Conservation (phyloP, 345 rosid species). For the Camelina sativa region DNA sequence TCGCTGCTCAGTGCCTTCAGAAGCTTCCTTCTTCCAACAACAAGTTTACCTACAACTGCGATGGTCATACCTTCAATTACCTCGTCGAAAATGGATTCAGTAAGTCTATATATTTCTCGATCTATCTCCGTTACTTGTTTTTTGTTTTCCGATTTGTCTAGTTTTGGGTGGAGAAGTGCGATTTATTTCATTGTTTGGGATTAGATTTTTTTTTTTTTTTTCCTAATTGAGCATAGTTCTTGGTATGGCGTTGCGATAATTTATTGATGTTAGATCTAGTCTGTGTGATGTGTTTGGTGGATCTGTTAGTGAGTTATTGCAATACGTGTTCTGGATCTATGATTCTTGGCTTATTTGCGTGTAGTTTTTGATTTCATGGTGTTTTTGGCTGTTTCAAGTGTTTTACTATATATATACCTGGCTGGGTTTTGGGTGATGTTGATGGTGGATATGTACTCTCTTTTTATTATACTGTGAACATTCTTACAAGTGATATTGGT, state of each 20-base stretch:
- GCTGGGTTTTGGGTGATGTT: conserved; percentile 10
- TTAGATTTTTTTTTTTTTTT: neutral
- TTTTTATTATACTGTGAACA: neutral
- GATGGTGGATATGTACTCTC: neutral
- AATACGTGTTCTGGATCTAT: conserved; percentile 32
- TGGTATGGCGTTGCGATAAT: neutral
- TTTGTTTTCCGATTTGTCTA: neutral
- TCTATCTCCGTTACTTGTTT: neutral
- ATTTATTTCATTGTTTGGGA: neutral
- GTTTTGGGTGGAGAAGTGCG: neutral
- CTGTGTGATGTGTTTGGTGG: conserved; percentile 25
- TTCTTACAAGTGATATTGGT: conserved; percentile 3
- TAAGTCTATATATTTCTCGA: conserved; percentile 42
- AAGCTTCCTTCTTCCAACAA: conserved; percentile 75
- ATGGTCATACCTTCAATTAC: conserved; percentile 84
- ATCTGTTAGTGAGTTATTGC: neutral
- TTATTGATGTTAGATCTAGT: conserved; percentile 26
- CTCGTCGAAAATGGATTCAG: conserved; percentile 83
- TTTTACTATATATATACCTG: neutral
- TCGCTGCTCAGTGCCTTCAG: conserved; percentile 76
- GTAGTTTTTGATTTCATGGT: conserved; percentile 1
- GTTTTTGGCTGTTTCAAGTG: neutral
- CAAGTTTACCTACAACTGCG: conserved; percentile 77
- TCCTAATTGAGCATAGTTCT: conserved; percentile 17
- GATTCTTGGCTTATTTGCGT: conserved; percentile 12